These are phyloP conservation scores for Alternaria triticina DNA, from an alignment of 2,329 filamentous ascomycete genomes.

Conservation along the genomic window DNA sequence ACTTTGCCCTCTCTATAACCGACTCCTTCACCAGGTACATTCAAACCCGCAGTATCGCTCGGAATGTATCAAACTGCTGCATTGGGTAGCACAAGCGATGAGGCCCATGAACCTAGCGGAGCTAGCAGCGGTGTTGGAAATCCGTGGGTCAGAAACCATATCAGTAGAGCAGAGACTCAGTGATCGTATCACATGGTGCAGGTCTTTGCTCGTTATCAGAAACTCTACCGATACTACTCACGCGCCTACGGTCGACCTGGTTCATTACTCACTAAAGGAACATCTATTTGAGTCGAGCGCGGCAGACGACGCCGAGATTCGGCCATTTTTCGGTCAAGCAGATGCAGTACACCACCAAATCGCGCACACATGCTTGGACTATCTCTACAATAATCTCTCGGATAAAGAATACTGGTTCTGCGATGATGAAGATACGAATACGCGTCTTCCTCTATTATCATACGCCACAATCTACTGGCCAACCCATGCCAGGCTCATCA, in stretches of 20 bases:
- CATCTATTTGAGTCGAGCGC: neutral
- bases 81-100: neutral
- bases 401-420: neutral
- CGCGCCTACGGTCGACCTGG: neutral
- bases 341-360: neutral
- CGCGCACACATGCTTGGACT: neutral
- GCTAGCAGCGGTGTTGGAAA: neutral
- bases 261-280: neutral
- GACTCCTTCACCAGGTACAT: neutral
- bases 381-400: neutral
- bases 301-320: neutral
- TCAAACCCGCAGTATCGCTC: neutral
- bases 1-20: neutral
- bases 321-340: neutral
- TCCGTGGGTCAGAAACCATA: neutral
- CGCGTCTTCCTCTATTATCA: neutral
- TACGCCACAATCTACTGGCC: neutral
- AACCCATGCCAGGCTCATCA: neutral
- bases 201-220: neutral
- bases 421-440: fast-evolving
- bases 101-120: neutral
- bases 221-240: fast-evolving
- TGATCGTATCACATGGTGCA: neutral
- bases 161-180: neutral
- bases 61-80: neutral